Conservation (phyloP, 108 stramenopile genomes). For the Cylindrotheca closterium region DNA sequence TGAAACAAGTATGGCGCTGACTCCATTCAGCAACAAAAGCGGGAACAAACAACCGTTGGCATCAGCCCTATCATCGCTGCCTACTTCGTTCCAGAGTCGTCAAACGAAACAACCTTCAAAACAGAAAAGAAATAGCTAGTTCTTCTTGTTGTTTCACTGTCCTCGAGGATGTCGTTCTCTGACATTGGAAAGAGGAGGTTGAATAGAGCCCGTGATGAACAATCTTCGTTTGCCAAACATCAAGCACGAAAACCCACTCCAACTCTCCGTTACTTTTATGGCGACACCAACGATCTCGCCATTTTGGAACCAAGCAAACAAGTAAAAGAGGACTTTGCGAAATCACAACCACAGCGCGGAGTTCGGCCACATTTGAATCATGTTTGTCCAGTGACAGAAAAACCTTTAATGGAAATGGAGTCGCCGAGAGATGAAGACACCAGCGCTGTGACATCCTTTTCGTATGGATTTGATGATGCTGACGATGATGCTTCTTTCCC, state of each 20-base stretch:
- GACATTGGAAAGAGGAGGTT: background rate
- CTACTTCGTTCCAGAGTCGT: no score
- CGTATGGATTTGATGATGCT: background rate
- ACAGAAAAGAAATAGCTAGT: no score
- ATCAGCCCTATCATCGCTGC: no score
- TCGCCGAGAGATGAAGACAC: background rate
- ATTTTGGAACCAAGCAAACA: no score
- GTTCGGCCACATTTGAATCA: conserved; percentile 14
- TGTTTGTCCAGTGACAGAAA: conserved; percentile 9
- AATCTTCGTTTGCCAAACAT: background rate
- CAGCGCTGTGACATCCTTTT: background rate
- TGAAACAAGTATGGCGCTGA: no score
- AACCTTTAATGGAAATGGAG: background rate
- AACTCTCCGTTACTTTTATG: background rate
- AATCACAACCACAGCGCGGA: background rate
- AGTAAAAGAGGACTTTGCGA: no score
- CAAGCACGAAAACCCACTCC: background rate
- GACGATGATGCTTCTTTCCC: background rate
- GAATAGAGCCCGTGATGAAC: background rate
- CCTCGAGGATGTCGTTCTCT: background rate
- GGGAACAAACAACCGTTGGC: no score
- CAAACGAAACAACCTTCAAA: no score
- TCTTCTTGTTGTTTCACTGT: no score
- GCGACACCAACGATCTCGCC: no score
- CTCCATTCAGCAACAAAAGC: no score